phyloP scores from a whole-genome alignment of 169 alveolate genomes.

The Blepharisma undulans region DNA sequence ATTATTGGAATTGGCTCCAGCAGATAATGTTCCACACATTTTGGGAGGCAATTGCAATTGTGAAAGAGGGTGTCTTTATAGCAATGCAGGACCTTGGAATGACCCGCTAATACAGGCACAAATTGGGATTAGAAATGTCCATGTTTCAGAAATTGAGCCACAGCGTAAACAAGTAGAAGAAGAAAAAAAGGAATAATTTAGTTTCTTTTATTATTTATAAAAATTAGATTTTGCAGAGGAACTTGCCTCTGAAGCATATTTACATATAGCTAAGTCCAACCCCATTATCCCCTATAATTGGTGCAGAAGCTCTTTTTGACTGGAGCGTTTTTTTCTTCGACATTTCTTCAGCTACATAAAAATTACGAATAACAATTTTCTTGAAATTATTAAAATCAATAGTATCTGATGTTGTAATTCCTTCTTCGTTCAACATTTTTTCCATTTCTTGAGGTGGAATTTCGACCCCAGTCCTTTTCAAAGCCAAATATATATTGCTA shows the following conservation, averaged over 20 bases:
- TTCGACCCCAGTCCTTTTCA: slow-evolving; percentile 51
- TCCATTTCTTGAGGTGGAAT: slow-evolving; percentile 48
- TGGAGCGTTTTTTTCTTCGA: neutral
- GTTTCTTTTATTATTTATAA: neutral
- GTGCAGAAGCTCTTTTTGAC: neutral
- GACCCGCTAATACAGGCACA: neutral
- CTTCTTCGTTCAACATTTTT: slow-evolving; percentile 48
- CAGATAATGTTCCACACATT: slow-evolving; percentile 76
- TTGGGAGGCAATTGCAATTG: slow-evolving; percentile 80
- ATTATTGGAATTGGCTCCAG: slow-evolving; percentile 66
- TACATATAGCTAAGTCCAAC: neutral
- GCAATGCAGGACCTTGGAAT: slow-evolving; percentile 75
- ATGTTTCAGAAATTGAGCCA: neutral
- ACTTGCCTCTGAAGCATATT: neutral
- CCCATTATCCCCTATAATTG: neutral
- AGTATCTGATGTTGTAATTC: slow-evolving; percentile 45
- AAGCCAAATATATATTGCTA: slow-evolving; percentile 53
- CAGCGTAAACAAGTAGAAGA: no score
- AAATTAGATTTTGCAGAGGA: neutral
- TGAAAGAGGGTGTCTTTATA: slow-evolving; percentile 22
- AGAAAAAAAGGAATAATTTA: neutral
- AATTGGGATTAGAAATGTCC: neutral
- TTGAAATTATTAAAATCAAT: slow-evolving; percentile 59
- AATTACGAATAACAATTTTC: slow-evolving; percentile 15
- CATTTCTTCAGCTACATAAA: neutral